Percentiles rank a stretch among this genome's conserved stretches.
These are phyloP conservation scores for Aspergillus viridinutans DNA, from an alignment of 2,329 filamentous ascomycete genomes.

Conservation along the genomic window DNA sequence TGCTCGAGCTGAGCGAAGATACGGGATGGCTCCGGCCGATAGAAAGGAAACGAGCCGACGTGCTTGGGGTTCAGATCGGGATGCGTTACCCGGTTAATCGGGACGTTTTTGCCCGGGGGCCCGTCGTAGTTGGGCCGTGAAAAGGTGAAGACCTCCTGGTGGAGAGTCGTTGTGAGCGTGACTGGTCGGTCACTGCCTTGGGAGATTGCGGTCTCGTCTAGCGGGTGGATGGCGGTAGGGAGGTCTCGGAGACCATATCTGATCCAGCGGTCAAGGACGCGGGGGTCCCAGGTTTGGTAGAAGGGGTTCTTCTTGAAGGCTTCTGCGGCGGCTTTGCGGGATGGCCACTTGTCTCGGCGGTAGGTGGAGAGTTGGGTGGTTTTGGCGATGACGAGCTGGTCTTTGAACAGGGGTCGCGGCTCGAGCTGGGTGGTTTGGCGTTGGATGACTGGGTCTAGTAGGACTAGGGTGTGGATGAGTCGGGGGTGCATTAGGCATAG, in stretches of 20 bases:
- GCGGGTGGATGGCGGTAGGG: conserved; percentile 53
- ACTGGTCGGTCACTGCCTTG: conserved; percentile 46
- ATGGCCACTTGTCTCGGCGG: conserved; percentile 79
- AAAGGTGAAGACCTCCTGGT: conserved; percentile 70
- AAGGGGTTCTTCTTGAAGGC: conserved; percentile 67
- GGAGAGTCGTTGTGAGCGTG: conserved; percentile 72
- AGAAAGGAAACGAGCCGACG: conserved; percentile 37
- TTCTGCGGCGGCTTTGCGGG: conserved; percentile 61
- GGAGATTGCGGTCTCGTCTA: conserved; percentile 15
- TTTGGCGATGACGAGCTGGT: conserved; percentile 27
- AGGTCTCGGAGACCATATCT: conserved; percentile 69
- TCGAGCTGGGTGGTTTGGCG: conserved; percentile 40
- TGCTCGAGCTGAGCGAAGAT: conserved; percentile 39
- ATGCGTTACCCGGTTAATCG: conserved; percentile 40
- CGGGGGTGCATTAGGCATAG: conserved; percentile 75
- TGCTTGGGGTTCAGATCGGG: conserved; percentile 41
- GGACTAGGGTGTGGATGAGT: conserved; percentile 67
- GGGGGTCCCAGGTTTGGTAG: conserved; percentile 76
- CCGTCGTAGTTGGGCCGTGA: conserved; percentile 55
- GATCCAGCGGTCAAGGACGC: conserved; percentile 72
- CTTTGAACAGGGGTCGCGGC: conserved; percentile 17
- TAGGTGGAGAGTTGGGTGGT: conserved; percentile 57
- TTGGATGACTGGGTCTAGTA: conserved; percentile 81
- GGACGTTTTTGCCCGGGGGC: conserved; percentile 40
- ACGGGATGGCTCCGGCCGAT: conserved; percentile 38